Conservation (phyloP, 2,329 filamentous ascomycete species). For the Colletotrichum ledebouriae region DNA sequence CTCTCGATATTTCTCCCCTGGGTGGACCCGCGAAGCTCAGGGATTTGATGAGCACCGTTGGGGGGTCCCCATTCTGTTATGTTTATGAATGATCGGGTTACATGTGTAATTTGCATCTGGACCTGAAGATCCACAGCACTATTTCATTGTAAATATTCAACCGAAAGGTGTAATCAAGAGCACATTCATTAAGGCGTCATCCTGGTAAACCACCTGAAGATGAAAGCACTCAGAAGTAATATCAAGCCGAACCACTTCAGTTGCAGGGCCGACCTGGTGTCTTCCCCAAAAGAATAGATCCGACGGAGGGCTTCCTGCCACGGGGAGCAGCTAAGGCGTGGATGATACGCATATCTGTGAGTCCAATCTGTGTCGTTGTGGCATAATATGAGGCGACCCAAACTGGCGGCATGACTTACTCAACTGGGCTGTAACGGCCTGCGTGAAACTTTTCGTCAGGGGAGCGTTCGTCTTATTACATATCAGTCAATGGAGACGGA, state of each 20-base stretch:
- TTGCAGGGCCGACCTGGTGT: too few relatives aligned
- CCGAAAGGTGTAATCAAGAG: neutral
- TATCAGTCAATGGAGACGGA: neutral
- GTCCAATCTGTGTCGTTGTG: neutral
- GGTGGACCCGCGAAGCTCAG: conserved; percentile 51
- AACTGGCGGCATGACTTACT: conserved; percentile 16
- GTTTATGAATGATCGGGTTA: conserved; percentile 49
- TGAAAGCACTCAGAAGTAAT: too few relatives aligned
- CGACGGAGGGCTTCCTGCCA: neutral
- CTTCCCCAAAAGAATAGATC: neutral
- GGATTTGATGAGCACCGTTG: conserved; percentile 56
- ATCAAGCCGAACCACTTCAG: too few relatives aligned
- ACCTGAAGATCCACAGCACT: neutral
- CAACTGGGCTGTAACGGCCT: conserved; percentile 3
- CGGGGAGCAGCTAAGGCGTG: neutral
- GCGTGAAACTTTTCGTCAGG: conserved; percentile 26
- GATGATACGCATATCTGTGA: neutral
- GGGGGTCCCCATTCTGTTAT: conserved; percentile 58
- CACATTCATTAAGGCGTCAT: too few relatives aligned
- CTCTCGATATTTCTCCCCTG: conserved; percentile 51
- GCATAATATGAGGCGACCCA: neutral
- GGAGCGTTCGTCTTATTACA: conserved; percentile 27
- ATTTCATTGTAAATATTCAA: neutral
- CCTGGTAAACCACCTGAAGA: too few relatives aligned
- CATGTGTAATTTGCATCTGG: neutral